Conservation (phyloP, 371 early-diverging fungal species). For the Mucor mucedo region DNA sequence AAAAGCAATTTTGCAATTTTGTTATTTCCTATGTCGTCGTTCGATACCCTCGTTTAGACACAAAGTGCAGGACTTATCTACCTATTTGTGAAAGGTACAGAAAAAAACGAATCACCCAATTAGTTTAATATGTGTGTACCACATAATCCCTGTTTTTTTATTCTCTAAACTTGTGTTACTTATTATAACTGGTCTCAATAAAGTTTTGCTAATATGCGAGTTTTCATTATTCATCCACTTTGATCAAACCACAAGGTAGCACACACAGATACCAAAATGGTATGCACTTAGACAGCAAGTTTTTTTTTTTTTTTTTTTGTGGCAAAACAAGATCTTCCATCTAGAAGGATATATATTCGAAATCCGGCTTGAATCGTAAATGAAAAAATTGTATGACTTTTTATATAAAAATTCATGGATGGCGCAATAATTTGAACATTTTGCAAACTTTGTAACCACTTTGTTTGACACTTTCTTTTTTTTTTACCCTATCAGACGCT, state of each 20-base stretch:
- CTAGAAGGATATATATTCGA: not conserved
- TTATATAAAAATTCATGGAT: not conserved
- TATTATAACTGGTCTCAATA: not conserved
- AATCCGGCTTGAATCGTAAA: conserved; percentile 2
- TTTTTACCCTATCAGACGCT: not conserved
- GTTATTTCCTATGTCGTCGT: conserved; percentile 37
- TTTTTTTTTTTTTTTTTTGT: not conserved
- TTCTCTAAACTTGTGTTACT: not conserved
- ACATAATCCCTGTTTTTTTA: not conserved
- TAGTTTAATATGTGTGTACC: not conserved
- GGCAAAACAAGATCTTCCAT: not conserved
- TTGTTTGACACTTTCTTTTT: conserved; percentile 1
- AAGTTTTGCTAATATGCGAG: not conserved
- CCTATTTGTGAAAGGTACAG: conserved; percentile 45
- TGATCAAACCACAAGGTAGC: not conserved
- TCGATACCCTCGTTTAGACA: conserved; percentile 38
- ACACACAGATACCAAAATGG: not conserved
- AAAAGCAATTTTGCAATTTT: conserved; percentile 42
- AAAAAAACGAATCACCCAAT: conserved; percentile 5
- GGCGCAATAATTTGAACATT: conserved; percentile 9
- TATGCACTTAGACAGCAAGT: not conserved
- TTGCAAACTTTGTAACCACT: conserved; percentile 16
- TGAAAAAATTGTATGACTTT: not conserved
- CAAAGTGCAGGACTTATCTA: conserved; percentile 30
- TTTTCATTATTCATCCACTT: not conserved